These are phyloP conservation scores for Xylaria sp. DNA, from an alignment of 495 filamentous ascomycete species.

Conservation along the genomic window DNA sequence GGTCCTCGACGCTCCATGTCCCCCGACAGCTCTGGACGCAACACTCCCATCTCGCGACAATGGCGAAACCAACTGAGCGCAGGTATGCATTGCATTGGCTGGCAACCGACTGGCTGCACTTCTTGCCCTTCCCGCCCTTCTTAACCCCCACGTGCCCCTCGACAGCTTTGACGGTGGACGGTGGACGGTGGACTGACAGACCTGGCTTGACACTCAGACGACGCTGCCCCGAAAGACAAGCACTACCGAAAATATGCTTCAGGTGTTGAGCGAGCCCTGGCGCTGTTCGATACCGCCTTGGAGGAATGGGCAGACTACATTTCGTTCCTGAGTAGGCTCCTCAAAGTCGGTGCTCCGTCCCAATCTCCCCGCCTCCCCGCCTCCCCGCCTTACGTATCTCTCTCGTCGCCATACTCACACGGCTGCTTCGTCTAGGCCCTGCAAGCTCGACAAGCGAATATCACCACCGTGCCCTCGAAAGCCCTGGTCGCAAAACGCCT, in stretches of 20 bases:
- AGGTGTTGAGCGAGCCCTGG: constrained; percentile 84
- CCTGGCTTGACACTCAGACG: constrained; percentile 58
- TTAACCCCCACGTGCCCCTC: too few relatives aligned
- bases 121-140: constrained; percentile 8
- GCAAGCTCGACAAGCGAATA: constrained; percentile 79
- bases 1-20: constrained; percentile 71
- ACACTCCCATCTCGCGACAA: constrained; percentile 69
- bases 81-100: constrained; percentile 45
- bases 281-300: constrained; percentile 88
- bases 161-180: constrained; percentile 7
- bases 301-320: constrained; percentile 99
- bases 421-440: constrained; percentile 67
- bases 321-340: constrained; percentile 87
- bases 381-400: constrained; percentile 3
- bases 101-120: background rate
- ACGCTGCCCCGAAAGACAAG: constrained; percentile 82
- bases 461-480: constrained; percentile 81
- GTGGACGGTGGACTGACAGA: constrained; percentile 29
- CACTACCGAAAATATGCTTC: constrained; percentile 89
- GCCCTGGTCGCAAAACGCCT: constrained; percentile 84
- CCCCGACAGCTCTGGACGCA: constrained; percentile 78
- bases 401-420: constrained; percentile 29
- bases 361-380: too few relatives aligned
- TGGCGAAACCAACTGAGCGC: constrained; percentile 61
- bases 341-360: constrained; percentile 70